phyloP scores from a whole-genome alignment of 106 monocot genomes.

The Posidonia australis region DNA sequence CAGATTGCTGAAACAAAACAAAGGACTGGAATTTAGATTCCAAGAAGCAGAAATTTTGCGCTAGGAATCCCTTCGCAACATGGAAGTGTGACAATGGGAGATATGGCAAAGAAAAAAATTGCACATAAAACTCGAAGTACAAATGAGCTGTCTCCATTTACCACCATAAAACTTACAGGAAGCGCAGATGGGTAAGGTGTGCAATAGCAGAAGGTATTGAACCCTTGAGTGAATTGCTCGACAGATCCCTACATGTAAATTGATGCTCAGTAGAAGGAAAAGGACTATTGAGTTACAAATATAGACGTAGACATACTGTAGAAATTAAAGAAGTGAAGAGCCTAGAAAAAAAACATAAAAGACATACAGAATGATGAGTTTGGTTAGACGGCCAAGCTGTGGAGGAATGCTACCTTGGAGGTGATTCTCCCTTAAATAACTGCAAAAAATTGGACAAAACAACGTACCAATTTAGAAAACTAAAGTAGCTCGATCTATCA shows the following conservation, averaged over 20 bases:
- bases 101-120: background rate
- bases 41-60: background rate
- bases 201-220: slow-evolving; percentile 72
- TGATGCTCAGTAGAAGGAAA: background rate
- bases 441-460: slow-evolving; percentile 8
- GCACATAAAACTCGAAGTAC: background rate
- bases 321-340: background rate
- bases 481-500: too few relatives aligned
- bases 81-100: background rate
- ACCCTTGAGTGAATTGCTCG: slow-evolving; percentile 80
- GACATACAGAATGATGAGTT: slow-evolving; percentile 67
- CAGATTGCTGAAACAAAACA: slow-evolving; percentile 45
- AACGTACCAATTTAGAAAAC: background rate
- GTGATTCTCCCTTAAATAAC: slow-evolving; percentile 85
- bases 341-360: slow-evolving; percentile 5
- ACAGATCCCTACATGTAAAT: slow-evolving; percentile 65
- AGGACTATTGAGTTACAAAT: background rate
- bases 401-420: slow-evolving; percentile 80
- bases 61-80: background rate
- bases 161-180: slow-evolving; percentile 48
- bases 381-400: slow-evolving; percentile 56
- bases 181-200: slow-evolving; percentile 43
- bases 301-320: background rate
- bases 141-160: background rate
- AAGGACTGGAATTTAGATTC: background rate